phyloP scores from a whole-genome alignment of 257 asterid species.

The Buddleja alternifolia region DNA sequence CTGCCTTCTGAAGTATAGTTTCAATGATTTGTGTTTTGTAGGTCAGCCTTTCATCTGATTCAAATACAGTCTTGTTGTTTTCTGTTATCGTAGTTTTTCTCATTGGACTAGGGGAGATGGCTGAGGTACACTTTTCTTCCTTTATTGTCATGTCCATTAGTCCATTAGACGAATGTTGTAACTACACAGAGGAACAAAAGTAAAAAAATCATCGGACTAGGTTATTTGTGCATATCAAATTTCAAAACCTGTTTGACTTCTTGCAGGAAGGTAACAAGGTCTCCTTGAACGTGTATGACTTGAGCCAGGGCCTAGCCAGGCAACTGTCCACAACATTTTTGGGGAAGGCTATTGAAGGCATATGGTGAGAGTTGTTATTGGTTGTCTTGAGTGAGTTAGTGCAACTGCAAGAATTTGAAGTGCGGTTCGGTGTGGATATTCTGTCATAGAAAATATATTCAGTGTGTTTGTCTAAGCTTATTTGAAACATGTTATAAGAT shows the following conservation, averaged over 20 bases:
- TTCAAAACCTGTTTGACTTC: slow-evolving; percentile 21
- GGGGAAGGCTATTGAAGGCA: slow-evolving; percentile 92
- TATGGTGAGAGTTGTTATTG: slow-evolving; percentile 59
- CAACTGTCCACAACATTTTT: slow-evolving; percentile 77
- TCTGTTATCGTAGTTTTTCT: slow-evolving; percentile 6
- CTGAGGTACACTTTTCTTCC: slow-evolving; percentile 46
- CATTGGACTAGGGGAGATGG: slow-evolving; percentile 43
- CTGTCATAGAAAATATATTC: too few relatives aligned
- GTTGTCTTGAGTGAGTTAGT: background rate
- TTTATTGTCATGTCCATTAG: background rate
- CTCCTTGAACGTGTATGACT: slow-evolving; percentile 78
- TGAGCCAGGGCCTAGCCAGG: slow-evolving; percentile 94
- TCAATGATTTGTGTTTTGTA: slow-evolving; percentile 20
- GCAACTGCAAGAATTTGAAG: background rate
- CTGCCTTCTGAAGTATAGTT: slow-evolving; percentile 5
- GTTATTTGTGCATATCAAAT: background rate
- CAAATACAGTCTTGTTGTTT: slow-evolving; percentile 2
- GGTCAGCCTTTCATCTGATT: slow-evolving; percentile 30
- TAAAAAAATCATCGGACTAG: background rate
- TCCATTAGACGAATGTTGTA: background rate
- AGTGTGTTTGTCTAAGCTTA: too few relatives aligned
- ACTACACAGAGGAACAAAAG: background rate
- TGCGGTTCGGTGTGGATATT: background rate
- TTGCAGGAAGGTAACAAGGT: slow-evolving; percentile 87
- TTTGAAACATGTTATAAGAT: too few relatives aligned